Percentiles rank a stretch among this genome's conserved stretches.
These are phyloP conservation scores for Thelephora terrestris DNA, from an alignment of 1,284 basidiomycete genomes.

Conservation along the genomic window DNA sequence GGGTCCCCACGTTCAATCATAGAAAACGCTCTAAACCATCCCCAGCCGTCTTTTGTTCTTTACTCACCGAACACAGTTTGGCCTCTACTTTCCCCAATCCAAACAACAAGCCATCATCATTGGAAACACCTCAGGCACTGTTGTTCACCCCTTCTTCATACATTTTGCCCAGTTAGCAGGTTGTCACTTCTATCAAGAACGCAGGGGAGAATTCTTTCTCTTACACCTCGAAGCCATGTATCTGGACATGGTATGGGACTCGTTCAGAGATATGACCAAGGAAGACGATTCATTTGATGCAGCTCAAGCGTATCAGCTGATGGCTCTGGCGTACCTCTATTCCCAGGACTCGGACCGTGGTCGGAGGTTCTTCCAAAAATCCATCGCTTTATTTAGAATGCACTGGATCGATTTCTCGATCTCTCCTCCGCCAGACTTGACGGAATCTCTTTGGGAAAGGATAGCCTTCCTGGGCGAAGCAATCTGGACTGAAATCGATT, in stretches of 20 bases:
- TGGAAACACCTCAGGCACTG: slow-evolving; percentile 15
- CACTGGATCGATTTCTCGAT: neutral
- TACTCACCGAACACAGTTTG: slow-evolving; percentile 14
- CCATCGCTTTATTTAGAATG: neutral
- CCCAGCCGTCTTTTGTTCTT: slow-evolving; percentile 16
- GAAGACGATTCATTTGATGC: neutral
- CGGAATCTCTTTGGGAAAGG: neutral
- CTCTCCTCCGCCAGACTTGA: neutral
- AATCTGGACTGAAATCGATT: neutral
- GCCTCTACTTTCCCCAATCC: slow-evolving; percentile 12
- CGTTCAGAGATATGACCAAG: neutral
- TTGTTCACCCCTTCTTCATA: slow-evolving; percentile 18
- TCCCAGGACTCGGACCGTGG: neutral
- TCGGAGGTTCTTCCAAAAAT: neutral
- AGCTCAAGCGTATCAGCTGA: neutral
- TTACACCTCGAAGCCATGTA: neutral
- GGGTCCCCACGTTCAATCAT: neutral
- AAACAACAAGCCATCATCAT: slow-evolving; percentile 18
- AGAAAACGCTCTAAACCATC: neutral
- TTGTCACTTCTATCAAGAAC: slow-evolving; percentile 17
- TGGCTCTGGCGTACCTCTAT: neutral
- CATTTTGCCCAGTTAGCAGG: slow-evolving; percentile 19
- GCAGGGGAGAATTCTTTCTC: neutral
- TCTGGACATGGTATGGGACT: neutral
- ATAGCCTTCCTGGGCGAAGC: neutral